A percentile compares a stretch with the other conserved stretches of the same genome.
Evolutionary conservation across 2,329 filamentous ascomycete genomes (phyloP).

Genomic region (Huntiella savannae): DNA sequence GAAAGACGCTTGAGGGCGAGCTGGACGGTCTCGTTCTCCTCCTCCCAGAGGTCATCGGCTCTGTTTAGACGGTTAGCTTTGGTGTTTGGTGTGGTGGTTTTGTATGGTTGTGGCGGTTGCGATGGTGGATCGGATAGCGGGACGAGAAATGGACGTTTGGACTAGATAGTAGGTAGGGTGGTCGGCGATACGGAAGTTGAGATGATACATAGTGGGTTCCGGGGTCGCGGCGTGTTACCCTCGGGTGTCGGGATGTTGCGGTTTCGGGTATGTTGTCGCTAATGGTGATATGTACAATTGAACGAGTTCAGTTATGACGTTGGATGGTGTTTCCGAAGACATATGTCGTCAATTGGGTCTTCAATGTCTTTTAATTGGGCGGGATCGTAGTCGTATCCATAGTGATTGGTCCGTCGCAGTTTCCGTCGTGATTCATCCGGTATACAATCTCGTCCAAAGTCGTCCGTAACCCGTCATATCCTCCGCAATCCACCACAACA

Average conservation of each 20-base stretch:
- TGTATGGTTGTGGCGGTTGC: neutral
- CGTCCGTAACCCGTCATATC: neutral
- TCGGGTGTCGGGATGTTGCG: conserved; percentile 1
- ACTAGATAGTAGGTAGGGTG: too few relatives aligned
- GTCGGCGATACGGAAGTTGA: too few relatives aligned
- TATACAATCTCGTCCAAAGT: neutral
- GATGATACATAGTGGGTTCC: neutral
- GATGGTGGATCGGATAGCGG: neutral
- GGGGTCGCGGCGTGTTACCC: neutral
- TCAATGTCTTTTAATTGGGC: neutral
- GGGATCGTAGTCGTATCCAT: neutral
- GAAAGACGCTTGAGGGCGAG: conserved; percentile 78
- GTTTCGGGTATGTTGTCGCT: neutral
- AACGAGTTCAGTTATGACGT: neutral
- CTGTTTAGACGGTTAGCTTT: conserved; percentile 26
- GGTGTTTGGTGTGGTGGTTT: neutral
- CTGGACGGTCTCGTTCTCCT: conserved; percentile 77
- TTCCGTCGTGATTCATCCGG: neutral
- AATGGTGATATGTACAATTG: neutral
- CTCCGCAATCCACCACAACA: neutral
- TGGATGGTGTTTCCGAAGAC: neutral
- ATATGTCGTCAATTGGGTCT: neutral
- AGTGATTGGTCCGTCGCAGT: neutral
- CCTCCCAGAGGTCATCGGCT: conserved; percentile 83
- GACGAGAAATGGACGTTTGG: too few relatives aligned